Base-by-base conservation (phyloP, 2,329 filamentous ascomycete genomes). In the Colletotrichum navitas region DNA sequence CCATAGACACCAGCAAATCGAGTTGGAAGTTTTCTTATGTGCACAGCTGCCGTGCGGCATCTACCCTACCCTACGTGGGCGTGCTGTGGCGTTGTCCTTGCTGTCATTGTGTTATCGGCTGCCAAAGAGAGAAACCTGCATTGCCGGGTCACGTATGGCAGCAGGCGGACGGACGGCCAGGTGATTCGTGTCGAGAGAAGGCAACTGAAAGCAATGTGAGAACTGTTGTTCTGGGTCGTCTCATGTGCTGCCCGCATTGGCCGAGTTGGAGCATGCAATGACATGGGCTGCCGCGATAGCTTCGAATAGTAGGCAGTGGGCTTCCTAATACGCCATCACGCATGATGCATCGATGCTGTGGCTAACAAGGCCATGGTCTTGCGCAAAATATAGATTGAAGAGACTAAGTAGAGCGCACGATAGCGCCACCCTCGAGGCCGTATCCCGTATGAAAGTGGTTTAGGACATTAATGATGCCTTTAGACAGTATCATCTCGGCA, bases 1-100 rank as follows among this genome's bases (percentile, higher is more conserved):
- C 67, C 66, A 74, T 73, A 74, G 32, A 73, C 45, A 59, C 61
- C 73, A 71, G 60, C 63, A 73, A 72, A 62, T 56, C 55, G 55
- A 72, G 55, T 58, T 63, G 45, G 56, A 32, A 59, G 29, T 47
- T 45, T 71, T 39, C 29, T 52, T 52, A 59, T 45, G 32, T 63
- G 41, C 21, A 56, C 5, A 11, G 29, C 3, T 49, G 34, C 26
- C 36, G 62, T 16, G 39, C 16, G 36, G 51, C 8, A 24, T 18
- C n/a, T 10, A 21, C 21, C 49, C 5, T 36, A 18, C 34, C 34
- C 34, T 36, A 36, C 34, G 3, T 41, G 5, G 16, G 26, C 29
- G 7, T n/a, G 29, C 12, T 29, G 32, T 21, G 47, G 12, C 29
- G n/a, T 34, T 34, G 24, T 14, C n/a, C n/a, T 32, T 52, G n/a